Base-by-base conservation (phyloP, 1,284 basidiomycete genomes). In the Sanghuangporus weigelae region DNA sequence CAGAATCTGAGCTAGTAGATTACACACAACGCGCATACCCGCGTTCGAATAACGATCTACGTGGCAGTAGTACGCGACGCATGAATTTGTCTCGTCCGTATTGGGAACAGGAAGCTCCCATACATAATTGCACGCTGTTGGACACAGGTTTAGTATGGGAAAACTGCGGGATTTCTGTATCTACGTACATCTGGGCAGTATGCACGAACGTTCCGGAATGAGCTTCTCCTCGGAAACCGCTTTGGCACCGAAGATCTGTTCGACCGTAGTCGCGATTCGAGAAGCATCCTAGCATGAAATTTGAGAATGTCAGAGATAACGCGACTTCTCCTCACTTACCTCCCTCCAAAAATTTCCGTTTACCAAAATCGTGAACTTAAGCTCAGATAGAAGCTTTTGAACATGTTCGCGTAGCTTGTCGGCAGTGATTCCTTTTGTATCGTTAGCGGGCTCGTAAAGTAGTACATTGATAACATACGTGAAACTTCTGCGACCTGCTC, bases 311-410 rank as follows among this genome's bases (percentile, higher is more conserved):
- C n/a, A 21, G 70, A 3, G 35, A 50, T 50, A 38, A 12, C 14
- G 68, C 44, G 49, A 40, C 21, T 65, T 10, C 39, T 40, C 8
- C n/a, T 10, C 51, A 19, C 89, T 60, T 68, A 92, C 91, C 74
- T 92, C 86, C 69, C 90, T 87, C 66, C 82, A 81, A 63, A 98
- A 78, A 75, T 98, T 99, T 14, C 97, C 97, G 60, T 90, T 81
- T 1, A 92, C 87, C 12, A 99, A 79, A 44, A 91, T 89, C 63
- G 90, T 86, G 56, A 95, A 77, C 71, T 91, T 84, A 60, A 92
- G 77, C 58, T 87, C 78, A 12, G 84, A 83, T 12, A 97, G 77
- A 16, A 98, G 69, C 51, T 84, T 78, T 10, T 75, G 75, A 10
- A 84, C 81, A 71, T 95, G 93, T 1, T 76, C 75, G 70, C 90